These are phyloP conservation scores for Triangularia setosa DNA, from an alignment of 2,329 filamentous ascomycete species.

Conservation along the genomic window DNA sequence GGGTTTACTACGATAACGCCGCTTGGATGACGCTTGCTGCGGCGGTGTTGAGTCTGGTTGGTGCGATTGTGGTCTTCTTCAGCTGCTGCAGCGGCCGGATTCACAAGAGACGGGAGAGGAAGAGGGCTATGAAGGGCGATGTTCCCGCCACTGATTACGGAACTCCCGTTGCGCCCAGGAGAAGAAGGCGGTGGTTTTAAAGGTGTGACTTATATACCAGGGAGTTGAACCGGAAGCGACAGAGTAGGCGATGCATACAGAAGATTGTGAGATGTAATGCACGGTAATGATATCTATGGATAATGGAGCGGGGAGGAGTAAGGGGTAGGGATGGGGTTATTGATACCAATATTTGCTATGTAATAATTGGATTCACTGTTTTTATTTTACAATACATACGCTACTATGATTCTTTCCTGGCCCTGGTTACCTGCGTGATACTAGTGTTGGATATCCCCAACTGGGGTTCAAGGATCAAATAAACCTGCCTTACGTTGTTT, in stretches of 20 bases:
- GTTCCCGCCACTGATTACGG: not conserved
- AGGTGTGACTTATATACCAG: not conserved
- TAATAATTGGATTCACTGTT: not conserved
- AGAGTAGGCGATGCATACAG: no score
- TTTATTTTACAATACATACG: not conserved
- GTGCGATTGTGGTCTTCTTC: conserved; percentile 54
- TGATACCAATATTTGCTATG: not conserved
- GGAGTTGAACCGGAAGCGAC: no score
- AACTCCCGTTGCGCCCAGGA: conserved; percentile 1
- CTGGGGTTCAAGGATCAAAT: no score
- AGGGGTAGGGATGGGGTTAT: not conserved
- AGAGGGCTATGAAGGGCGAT: not conserved
- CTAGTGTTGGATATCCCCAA: no score
- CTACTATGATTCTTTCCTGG: no score
- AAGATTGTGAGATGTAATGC: not conserved
- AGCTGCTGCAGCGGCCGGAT: conserved; percentile 47
- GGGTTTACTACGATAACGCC: conserved; percentile 50
- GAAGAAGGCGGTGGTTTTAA: conserved; percentile 2
- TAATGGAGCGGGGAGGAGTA: not conserved
- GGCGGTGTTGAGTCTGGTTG: conserved; percentile 52
- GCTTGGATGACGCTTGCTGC: conserved; percentile 58
- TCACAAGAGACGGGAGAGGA: not conserved
- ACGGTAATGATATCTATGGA: not conserved
- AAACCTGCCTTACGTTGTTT: no score
- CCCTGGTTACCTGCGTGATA: no score